These are phyloP conservation scores for Hypoxylon sp. DNA, from an alignment of 2,329 filamentous ascomycete genomes.

Conservation along the genomic window DNA sequence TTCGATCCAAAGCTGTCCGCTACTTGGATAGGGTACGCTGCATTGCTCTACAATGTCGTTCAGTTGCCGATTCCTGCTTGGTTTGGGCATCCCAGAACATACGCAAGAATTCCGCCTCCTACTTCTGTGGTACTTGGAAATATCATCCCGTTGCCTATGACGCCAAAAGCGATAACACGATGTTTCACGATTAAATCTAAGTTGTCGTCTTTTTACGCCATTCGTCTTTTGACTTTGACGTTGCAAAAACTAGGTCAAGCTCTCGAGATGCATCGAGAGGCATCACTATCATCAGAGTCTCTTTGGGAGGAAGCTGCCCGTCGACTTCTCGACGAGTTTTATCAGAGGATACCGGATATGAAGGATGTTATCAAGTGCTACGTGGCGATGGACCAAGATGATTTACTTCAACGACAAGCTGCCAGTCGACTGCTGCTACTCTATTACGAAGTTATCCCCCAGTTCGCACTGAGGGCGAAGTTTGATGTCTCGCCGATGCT, in stretches of 20 bases:
- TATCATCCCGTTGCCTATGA: constrained; percentile 85
- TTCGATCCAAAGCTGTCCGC: constrained; percentile 93
- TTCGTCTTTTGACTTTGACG: constrained; percentile 81
- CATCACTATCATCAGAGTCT: constrained; percentile 56
- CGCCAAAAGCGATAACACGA: constrained; percentile 80
- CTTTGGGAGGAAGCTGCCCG: constrained; percentile 78
- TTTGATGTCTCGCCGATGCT: constrained; percentile 89
- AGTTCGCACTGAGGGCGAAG: constrained; percentile 82
- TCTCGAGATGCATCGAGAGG: constrained; percentile 70
- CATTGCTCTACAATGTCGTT: constrained; percentile 86
- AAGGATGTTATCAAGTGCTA: constrained; percentile 84
- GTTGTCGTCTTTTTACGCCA: constrained; percentile 85
- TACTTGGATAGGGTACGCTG: constrained; percentile 94
- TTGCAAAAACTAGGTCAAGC: constrained; percentile 81
- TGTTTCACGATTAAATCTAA: constrained; percentile 84
- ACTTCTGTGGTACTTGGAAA: constrained; percentile 84
- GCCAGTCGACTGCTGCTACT: constrained; percentile 81
- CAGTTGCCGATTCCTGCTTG: constrained; percentile 77
- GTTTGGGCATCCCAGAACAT: constrained; percentile 75
- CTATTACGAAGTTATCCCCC: constrained; percentile 88
- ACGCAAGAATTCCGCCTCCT: constrained; percentile 79
- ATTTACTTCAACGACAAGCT: constrained; percentile 81
- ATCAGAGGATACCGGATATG: constrained; percentile 81
- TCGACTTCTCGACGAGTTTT: constrained; percentile 79
- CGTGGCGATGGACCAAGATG: constrained; percentile 74